phyloP scores from a whole-genome alignment of 768 basidiomycete genomes.

The Phaffia australis region DNA sequence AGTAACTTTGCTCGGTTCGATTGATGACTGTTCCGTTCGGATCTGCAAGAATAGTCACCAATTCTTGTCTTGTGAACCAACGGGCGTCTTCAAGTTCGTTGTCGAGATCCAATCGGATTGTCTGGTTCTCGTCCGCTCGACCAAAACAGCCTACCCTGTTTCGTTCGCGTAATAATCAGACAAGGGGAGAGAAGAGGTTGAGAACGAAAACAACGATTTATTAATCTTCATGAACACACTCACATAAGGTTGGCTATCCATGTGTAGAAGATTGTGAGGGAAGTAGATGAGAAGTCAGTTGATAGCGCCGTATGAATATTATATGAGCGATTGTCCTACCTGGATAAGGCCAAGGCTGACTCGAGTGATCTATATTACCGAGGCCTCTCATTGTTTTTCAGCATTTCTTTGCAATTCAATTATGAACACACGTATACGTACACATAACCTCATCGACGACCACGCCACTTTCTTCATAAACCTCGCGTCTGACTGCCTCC shows the following conservation, averaged over 20 bases:
- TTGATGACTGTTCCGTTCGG: constrained; percentile 30
- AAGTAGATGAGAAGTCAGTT: too few relatives aligned
- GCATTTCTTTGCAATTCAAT: too few relatives aligned
- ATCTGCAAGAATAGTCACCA: constrained; percentile 49
- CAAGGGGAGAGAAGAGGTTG: too few relatives aligned
- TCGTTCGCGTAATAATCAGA: not conserved
- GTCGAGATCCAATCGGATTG: constrained; percentile 75
- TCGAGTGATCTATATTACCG: constrained; percentile 13
- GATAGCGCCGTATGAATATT: too few relatives aligned
- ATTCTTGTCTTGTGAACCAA: constrained; percentile 72
- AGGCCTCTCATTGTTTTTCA: too few relatives aligned
- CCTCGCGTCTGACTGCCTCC: constrained; percentile 80
- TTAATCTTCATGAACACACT: not conserved
- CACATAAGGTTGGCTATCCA: constrained; percentile 47
- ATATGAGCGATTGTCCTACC: too few relatives aligned
- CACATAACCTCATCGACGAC: constrained; percentile 65
- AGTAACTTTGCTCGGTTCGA: constrained; percentile 26
- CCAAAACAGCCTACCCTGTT: constrained; percentile 82
- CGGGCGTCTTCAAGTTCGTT: constrained; percentile 90
- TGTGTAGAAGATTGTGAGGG: too few relatives aligned
- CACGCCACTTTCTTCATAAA: constrained; percentile 93
- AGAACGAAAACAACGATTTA: not conserved
- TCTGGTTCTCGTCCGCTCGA: constrained; percentile 49
- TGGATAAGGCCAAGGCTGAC: constrained; percentile 62
- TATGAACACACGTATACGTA: constrained; percentile 33